These are phyloP conservation scores for Sporothrix inflata DNA, from an alignment of 2,329 filamentous ascomycete genomes.

Conservation along the genomic window DNA sequence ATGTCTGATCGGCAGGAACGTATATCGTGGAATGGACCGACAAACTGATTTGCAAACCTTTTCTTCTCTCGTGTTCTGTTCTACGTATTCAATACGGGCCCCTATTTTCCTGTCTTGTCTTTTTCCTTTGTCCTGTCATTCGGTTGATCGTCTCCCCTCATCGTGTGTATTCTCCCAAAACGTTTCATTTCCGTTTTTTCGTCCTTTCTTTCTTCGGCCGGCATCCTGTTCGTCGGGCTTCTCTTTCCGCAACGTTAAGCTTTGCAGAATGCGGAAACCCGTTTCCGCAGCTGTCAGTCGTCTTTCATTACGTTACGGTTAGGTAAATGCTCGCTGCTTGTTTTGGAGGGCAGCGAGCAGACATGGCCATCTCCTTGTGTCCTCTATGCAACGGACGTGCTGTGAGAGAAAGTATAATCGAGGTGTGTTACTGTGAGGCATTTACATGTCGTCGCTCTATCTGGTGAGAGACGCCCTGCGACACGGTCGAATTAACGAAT, in stretches of 20 bases:
- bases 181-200: not conserved
- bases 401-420: not conserved
- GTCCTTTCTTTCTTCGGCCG: not conserved
- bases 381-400: not conserved
- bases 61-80: not conserved
- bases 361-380: not conserved
- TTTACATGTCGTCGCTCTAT: not conserved
- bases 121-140: not conserved
- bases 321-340: not conserved
- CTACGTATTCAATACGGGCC: not conserved
- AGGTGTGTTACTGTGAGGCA: not conserved
- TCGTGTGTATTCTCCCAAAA: not conserved
- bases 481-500: not conserved
- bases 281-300: not conserved
- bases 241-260: not conserved
- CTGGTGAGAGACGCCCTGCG: not conserved
- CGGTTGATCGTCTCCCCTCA: not conserved
- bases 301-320: constrained; percentile 8
- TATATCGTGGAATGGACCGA: not conserved
- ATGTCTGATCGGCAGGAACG: constrained; percentile 10
- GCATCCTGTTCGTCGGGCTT: not conserved
- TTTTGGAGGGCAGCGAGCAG: not conserved
- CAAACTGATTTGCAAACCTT: not conserved
- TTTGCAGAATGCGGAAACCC: constrained; percentile 12
- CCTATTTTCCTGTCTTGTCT: not conserved